A percentile compares a stretch with the other conserved stretches of the same genome.
Conservation (phyloP, 805 yeast genomes). For the Metschnikowia sp. region DNA sequence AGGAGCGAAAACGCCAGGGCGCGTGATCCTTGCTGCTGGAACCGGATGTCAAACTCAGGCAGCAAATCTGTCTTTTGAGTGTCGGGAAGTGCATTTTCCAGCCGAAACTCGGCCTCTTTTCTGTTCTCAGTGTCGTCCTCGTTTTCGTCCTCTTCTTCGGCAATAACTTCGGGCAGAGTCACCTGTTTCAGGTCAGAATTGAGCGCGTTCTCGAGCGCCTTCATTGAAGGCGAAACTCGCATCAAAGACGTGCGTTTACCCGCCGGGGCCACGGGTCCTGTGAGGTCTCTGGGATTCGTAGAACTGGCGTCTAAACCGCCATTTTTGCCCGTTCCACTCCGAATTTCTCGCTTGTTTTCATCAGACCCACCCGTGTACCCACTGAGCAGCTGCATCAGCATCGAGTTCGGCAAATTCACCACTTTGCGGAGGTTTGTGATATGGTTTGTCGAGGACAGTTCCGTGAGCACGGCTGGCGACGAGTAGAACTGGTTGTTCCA, state of each 20-base stretch:
- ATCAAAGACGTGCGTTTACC: conserved; percentile 25
- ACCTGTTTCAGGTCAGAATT: conserved; percentile 14
- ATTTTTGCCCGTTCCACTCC: background rate
- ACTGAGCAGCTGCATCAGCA: conserved; percentile 25
- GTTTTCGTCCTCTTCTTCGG: conserved; percentile 16
- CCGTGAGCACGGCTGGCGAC: conserved; percentile 21
- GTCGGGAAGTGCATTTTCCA: no score
- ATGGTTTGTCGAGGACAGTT: conserved; percentile 21
- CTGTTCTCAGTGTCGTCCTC: background rate
- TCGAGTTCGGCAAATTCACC: conserved; percentile 26
- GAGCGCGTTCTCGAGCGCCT: conserved; percentile 37
- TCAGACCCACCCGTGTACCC: conserved; percentile 11
- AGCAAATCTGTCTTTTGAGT: no score
- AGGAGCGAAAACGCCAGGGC: conserved; percentile 19
- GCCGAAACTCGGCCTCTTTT: background rate
- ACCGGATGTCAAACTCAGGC: background rate
- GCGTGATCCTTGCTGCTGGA: conserved; percentile 1
- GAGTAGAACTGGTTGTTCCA: conserved; percentile 34
- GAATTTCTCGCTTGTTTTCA: background rate
- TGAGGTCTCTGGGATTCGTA: background rate
- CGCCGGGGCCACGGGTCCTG: background rate
- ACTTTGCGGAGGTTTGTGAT: conserved; percentile 24
- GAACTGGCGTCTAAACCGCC: background rate
- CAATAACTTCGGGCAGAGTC: conserved; percentile 7
- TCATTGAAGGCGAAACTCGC: conserved; percentile 40